Percentiles rank a stretch among this genome's conserved stretches.
Evolutionary conservation across 2,329 filamentous ascomycete genomes (phyloP).

Genomic region (Aureobasidium musti): DNA sequence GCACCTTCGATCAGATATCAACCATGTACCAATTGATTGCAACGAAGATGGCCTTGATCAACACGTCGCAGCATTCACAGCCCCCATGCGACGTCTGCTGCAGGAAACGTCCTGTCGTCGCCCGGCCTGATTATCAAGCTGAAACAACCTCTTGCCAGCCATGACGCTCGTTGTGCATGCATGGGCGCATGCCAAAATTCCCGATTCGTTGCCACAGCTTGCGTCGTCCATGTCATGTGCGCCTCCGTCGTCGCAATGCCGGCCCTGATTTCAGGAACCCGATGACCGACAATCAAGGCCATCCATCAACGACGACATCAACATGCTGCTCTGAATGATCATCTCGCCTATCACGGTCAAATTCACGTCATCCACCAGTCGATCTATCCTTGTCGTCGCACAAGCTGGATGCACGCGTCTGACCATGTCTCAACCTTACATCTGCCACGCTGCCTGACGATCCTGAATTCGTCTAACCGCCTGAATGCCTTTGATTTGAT

Average conservation of each 20-base stretch:
- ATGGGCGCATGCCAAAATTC: conserved; percentile 16
- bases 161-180: conserved; percentile 16
- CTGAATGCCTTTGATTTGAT: no score
- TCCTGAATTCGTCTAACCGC: no score
- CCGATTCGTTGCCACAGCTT: conserved; percentile 9
- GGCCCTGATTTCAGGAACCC: background rate
- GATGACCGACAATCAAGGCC: background rate
- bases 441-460: background rate
- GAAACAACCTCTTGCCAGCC: conserved; percentile 22
- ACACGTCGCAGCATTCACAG: background rate
- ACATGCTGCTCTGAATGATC: background rate
- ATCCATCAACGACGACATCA: conserved; percentile 11
- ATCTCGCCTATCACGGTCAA: background rate
- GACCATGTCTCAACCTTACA: background rate
- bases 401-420: background rate
- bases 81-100: background rate
- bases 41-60: no score
- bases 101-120: background rate
- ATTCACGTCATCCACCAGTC: conserved; percentile 4
- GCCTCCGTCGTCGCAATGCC: conserved; percentile 1
- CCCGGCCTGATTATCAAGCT: conserved; percentile 10
- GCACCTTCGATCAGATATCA: background rate
- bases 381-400: background rate
- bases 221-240: conserved; percentile 10
- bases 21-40: no score